These are phyloP conservation scores for Neurospora terricola DNA, from an alignment of 495 filamentous ascomycete genomes.

Conservation along the genomic window DNA sequence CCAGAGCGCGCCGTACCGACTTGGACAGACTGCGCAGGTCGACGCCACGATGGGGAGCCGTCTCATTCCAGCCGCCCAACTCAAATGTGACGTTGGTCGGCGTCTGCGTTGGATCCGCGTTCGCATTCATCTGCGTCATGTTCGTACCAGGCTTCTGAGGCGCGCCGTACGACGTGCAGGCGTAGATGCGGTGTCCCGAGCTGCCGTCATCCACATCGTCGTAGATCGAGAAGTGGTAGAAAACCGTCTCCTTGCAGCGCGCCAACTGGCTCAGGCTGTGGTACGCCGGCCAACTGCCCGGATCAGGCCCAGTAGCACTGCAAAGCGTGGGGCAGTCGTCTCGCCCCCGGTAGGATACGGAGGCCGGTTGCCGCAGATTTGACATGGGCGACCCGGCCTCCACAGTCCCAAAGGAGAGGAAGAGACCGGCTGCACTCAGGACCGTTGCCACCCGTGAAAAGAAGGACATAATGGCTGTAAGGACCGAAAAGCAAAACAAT, in stretches of 20 bases:
- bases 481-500: too few species aligned
- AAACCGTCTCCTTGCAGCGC: constrained; percentile 19
- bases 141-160: neutral
- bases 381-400: neutral
- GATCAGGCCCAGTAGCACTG: constrained; percentile 17
- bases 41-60: neutral
- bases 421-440: neutral
- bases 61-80: constrained; percentile 2
- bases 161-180: constrained; percentile 22
- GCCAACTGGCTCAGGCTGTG: constrained; percentile 15
- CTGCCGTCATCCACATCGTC: constrained; percentile 22
- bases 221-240: constrained; percentile 23
- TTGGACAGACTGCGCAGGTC: neutral
- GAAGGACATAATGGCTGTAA: neutral
- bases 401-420: neutral
- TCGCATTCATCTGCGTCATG: neutral
- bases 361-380: neutral
- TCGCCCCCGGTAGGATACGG: neutral
- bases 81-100: neutral
- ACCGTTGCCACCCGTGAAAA: neutral
- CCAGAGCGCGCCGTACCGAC: neutral
- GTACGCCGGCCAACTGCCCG: constrained; percentile 24
- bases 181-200: constrained; percentile 19
- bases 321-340: constrained; percentile 23
- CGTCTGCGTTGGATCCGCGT: neutral